Percentiles rank a stretch among this genome's conserved stretches.
These are phyloP conservation scores for Senna siamea DNA, from an alignment of 306 rosid genomes.

Conservation along the genomic window DNA sequence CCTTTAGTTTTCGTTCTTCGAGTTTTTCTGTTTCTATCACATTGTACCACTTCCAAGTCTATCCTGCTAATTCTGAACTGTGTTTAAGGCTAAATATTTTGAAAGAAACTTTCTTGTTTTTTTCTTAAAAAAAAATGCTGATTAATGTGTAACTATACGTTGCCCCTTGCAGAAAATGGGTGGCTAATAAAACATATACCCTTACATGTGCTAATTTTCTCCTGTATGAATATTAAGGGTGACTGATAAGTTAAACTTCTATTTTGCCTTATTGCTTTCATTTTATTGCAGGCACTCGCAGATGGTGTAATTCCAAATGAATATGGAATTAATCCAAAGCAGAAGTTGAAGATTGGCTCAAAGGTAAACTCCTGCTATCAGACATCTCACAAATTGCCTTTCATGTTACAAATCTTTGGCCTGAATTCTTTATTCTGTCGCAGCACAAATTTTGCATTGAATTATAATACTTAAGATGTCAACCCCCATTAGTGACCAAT, in stretches of 20 bases:
- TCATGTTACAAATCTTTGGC: conserved; percentile 6
- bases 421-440: background rate
- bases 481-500: background rate
- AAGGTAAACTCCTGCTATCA: conserved; percentile 58
- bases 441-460: background rate
- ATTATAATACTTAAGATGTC: background rate
- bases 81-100: conserved; percentile 13
- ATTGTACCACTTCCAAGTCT: conserved; percentile 17
- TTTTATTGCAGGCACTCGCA: conserved; percentile 75
- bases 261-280: conserved; percentile 33
- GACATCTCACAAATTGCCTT: conserved; percentile 33
- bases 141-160: background rate
- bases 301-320: conserved; percentile 99
- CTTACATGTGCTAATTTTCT: conserved; percentile 23
- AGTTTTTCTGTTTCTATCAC: too few species aligned
- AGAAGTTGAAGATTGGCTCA: conserved; percentile 93
- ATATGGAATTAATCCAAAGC: conserved; percentile 93
- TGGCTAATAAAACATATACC: background rate
- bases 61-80: conserved; percentile 32
- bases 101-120: conserved; percentile 1
- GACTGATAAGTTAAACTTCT: conserved; percentile 13
- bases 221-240: conserved; percentile 44
- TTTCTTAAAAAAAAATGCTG: background rate
- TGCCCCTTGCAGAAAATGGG: conserved; percentile 16
- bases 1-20: too few species aligned